These are phyloP conservation scores for Leccinum subfulvum DNA, from an alignment of 1,284 basidiomycete genomes.

Conservation along the genomic window DNA sequence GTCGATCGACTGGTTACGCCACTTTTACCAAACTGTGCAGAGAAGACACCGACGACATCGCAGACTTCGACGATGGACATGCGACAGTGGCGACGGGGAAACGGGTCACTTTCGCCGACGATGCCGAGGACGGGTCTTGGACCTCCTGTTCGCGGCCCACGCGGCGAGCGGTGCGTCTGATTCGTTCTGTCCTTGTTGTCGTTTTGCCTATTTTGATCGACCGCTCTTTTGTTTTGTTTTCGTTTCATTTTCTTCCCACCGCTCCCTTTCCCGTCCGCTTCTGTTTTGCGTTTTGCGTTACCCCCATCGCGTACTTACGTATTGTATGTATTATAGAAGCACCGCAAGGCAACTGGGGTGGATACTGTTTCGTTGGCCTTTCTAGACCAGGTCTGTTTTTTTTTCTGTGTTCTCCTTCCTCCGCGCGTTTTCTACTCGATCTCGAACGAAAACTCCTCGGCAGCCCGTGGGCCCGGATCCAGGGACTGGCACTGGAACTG, in stretches of 20 bases:
- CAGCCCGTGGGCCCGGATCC: conserved; percentile 8
- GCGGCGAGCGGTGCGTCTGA: conserved; percentile 28
- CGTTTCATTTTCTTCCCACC: not conserved
- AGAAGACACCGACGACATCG: conserved; percentile 33
- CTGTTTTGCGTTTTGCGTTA: not conserved
- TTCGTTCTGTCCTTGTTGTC: not conserved
- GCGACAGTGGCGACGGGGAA: conserved; percentile 24
- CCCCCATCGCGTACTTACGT: not conserved
- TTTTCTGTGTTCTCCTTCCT: not conserved
- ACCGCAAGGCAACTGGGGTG: conserved; percentile 16
- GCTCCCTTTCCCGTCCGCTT: not conserved
- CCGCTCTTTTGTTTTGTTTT: not conserved
- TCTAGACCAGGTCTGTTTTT: conserved; percentile 27
- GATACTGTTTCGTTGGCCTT: conserved; percentile 11
- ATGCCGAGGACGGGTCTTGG: conserved; percentile 21
- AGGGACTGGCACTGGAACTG: not conserved
- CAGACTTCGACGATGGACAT: conserved; percentile 23
- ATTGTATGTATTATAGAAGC: conserved; percentile 21
- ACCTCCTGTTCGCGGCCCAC: conserved; percentile 19
- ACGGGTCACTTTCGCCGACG: conserved; percentile 25
- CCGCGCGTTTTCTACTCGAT: conserved; percentile 2
- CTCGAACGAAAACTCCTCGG: conserved; percentile 1
- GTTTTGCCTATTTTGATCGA: conserved; percentile 6
- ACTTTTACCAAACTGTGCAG: conserved; percentile 27
- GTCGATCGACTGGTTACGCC: conserved; percentile 25